Evolutionary conservation across 768 basidiomycete species (phyloP), one percentile per base, ranked within the genome.

Genomic region (Calocera viscosa): DNA sequence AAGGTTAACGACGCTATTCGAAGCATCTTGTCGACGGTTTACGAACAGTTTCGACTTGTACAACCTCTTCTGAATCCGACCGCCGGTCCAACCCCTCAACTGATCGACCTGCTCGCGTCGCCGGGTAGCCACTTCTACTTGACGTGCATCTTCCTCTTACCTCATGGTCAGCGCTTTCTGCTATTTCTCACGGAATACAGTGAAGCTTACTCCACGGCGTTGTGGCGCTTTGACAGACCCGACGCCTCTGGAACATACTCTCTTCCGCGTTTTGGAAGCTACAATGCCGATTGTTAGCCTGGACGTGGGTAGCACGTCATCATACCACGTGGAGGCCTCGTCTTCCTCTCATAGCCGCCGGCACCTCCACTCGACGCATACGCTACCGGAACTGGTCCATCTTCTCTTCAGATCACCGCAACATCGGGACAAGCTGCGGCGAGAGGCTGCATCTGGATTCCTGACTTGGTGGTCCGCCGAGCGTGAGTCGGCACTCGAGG

Each of bases 101-200:
- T 60, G 53, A 32, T 60, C 30, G 53, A 60, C 53, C 53, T 60
- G 53, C 53, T 60, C 53, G 53, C 53, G 53, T 60, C 53, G 5
- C 53, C 53, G 10, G 53, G 53, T 19, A 60, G 53, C 53, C 53
- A 60, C 30, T 32, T 60, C 30, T 60, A 28, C 53, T 32, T 60
- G 8, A 26, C 53, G 7, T 60, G 53, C 30, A 32, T 60, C 53
- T 60, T 60, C 53, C 53, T 60, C 30, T 60, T 60, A 60, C 53
- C 53, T 7, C 53, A 60, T 16, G 53, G 53, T 60, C 30, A 60
- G 53, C 22, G 2, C 14, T 28, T 32, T 60, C 53, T 38, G 14
- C 53, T 19, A 60, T 60, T n/a, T n/a, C 53, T 60, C 53, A 60
- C 43, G 8, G 10, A 2, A 2, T 32, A 16, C 30, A 60, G 30